A percentile compares a stretch with the other conserved stretches of the same genome.
Conservation (phyloP, 2,329 filamentous ascomycete genomes). For the Alternaria alternata region DNA sequence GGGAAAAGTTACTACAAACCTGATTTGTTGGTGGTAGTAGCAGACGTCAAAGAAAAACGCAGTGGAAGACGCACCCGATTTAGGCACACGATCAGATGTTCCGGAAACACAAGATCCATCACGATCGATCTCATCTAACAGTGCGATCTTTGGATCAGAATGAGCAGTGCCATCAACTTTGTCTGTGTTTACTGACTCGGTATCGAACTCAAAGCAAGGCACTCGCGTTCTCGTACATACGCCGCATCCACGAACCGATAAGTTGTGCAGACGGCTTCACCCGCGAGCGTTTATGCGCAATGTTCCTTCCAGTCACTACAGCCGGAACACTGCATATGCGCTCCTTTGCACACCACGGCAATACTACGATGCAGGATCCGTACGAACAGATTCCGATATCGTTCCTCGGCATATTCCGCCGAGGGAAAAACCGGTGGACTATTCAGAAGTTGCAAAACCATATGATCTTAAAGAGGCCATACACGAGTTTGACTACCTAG, state of each 20-base stretch:
- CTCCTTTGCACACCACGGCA: background rate
- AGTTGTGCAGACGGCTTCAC: background rate
- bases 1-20: background rate
- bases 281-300: background rate
- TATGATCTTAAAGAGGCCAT: background rate
- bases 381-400: background rate
- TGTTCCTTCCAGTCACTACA: background rate
- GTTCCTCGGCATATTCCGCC: background rate
- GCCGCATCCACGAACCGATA: background rate
- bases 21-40: background rate
- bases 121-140: background rate
- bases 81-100: background rate
- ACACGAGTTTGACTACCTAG: background rate
- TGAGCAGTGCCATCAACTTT: background rate
- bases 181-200: conserved; percentile 1
- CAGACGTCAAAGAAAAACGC: too few relatives aligned
- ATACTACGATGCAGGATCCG: background rate
- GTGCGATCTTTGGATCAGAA: background rate
- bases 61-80: background rate
- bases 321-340: background rate
- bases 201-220: background rate
- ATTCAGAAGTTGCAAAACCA: too few relatives aligned
- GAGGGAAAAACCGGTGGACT: background rate
- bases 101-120: background rate
- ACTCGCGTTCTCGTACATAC: background rate